A percentile compares a stretch with the other conserved stretches of the same genome.
Evolutionary conservation across 257 asterid genomes (phyloP).

Genomic region (Solanum pennellii): DNA sequence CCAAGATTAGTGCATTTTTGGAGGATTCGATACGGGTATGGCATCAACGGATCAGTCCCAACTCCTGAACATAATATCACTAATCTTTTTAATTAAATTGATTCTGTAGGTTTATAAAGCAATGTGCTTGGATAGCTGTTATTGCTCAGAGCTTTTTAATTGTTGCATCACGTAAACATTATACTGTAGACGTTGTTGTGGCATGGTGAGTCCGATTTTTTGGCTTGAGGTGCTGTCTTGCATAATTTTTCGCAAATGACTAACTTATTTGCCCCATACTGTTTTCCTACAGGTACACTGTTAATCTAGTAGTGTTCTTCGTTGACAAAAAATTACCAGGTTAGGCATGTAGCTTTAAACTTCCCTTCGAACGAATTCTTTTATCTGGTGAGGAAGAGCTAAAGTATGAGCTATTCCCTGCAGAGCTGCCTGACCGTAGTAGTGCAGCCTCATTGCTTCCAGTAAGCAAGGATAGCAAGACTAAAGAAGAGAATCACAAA

Average conservation of each 20-base stretch:
- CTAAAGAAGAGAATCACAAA: conserved; percentile 59
- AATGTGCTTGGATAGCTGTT: conserved; percentile 65
- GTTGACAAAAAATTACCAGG: conserved; percentile 44
- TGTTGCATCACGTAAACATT: conserved; percentile 90
- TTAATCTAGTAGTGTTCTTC: conserved; percentile 88
- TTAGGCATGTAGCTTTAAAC: background rate
- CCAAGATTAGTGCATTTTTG: background rate
- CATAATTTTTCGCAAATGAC: background rate
- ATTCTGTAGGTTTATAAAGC: conserved; percentile 64
- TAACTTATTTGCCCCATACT: background rate
- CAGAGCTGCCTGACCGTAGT: conserved; percentile 84
- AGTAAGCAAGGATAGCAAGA: conserved; percentile 49
- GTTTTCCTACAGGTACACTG: conserved; percentile 68
- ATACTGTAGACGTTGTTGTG: conserved; percentile 85
- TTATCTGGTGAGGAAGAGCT: background rate
- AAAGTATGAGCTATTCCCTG: background rate
- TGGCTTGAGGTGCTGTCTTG: background rate
- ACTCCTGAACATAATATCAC: background rate
- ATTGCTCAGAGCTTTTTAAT: conserved; percentile 83
- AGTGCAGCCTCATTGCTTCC: conserved; percentile 55
- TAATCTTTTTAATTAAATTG: background rate
- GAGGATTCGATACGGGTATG: background rate
- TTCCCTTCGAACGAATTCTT: background rate
- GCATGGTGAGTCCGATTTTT: conserved; percentile 57
- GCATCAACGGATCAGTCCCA: background rate